Base-by-base conservation (phyloP, 2,329 filamentous ascomycete species). In the Paecilomyces niveus region DNA sequence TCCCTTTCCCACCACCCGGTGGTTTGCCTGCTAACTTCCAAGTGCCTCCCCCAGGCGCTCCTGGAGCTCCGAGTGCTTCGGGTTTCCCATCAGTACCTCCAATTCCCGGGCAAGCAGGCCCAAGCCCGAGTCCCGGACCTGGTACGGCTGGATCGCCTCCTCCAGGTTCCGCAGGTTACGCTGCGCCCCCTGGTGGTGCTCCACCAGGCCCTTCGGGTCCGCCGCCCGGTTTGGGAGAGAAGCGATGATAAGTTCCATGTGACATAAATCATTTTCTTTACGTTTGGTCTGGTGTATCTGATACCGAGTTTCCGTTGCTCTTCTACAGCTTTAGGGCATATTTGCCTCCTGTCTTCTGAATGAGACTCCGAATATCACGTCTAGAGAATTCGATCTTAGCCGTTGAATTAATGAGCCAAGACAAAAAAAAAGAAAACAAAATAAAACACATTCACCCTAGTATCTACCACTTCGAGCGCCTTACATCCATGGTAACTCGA, bases 1-100 rank as follows among this genome's bases (percentile, higher is more conserved):
- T 80, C 58, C 78, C 78, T 11, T 77, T 79, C 53, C 78, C 72
- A 26, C 74, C 73, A 26, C 75, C 75, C 4, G 76, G 76, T 24
- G 76, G 74, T n/a, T 68, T 70, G 57, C 67, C 66, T 2, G 57
- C 64, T 10, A 67, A 66, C 53, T 66, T 68, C 60, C 61, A 63
- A 54, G 76, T 80, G 60, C 76, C 78, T 33, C 67, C 70, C 29
- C 68, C 68, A 8, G 69, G 68, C 18, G 66, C 65, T 8, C 64
- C 39, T 18, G 39, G 39, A 8, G 39, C 39, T 2, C 39, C 39
- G 18, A 70, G 70, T 5, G 26, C 26, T 7, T 29, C 69, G 3
- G 71, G 70, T 6, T 70, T 67, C 52, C 70, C 72, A n/a, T 69
- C 71, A 2, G 15, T 45, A 1, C 67, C 74, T 54, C 67, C 68